Percentiles rank a stretch among this genome's conserved stretches.
Evolutionary conservation across 768 basidiomycete genomes (phyloP).

Genomic region (Podaxis rugospora): DNA sequence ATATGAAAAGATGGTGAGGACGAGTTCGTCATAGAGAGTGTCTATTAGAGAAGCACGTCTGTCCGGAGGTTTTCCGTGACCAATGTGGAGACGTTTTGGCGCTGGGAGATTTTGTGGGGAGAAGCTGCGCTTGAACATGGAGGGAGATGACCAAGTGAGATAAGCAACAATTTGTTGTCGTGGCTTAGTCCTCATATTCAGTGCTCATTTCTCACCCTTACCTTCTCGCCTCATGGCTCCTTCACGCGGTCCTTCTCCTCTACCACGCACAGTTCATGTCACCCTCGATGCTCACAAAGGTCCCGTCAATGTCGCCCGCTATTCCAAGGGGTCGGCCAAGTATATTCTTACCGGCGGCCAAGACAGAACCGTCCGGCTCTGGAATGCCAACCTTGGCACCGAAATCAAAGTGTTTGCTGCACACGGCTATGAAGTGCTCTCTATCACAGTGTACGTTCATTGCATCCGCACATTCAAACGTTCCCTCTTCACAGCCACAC

Average conservation of each 20-base stretch:
- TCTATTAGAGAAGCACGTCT: conserved; percentile 41
- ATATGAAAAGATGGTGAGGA: conserved; percentile 70
- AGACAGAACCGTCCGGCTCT: conserved; percentile 84
- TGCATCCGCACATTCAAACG: not conserved
- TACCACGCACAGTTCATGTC: conserved; percentile 60
- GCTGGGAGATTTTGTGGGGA: conserved; percentile 48
- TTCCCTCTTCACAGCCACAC: not conserved
- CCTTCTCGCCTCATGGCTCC: conserved; percentile 37
- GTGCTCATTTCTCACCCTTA: conserved; percentile 1
- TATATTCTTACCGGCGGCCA: conserved; percentile 93
- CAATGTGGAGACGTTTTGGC: conserved; percentile 49
- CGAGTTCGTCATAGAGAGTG: conserved; percentile 70
- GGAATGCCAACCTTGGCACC: conserved; percentile 84
- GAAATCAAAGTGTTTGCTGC: conserved; percentile 89
- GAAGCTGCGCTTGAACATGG: conserved; percentile 49
- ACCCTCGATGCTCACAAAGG: conserved; percentile 71
- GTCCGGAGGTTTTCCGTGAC: conserved; percentile 9
- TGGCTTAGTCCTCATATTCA: too few relatives aligned
- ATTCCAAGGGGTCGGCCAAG: conserved; percentile 82
- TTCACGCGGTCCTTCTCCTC: conserved; percentile 46
- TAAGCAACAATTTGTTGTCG: conserved; percentile 5
- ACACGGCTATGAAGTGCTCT: conserved; percentile 94
- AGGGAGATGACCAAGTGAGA: conserved; percentile 1
- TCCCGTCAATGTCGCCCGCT: conserved; percentile 86
- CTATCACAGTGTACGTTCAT: conserved; percentile 73